Evolutionary conservation across 148 eudicot genomes (phyloP), one percentile per base, ranked within the genome.

Genomic region (Camellia granthamiana): DNA sequence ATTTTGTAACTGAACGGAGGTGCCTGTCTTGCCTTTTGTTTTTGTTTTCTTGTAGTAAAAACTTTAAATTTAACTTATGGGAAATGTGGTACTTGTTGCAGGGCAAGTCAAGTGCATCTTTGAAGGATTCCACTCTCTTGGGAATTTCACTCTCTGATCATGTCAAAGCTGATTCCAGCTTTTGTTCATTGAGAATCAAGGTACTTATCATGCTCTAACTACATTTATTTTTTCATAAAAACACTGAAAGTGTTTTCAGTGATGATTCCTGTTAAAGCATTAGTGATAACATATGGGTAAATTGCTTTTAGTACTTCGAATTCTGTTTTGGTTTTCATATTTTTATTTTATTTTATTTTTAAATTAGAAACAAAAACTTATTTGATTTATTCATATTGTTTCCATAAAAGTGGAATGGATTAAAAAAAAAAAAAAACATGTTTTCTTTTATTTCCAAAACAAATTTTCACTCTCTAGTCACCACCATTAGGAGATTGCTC

Each of bases 51-150:
- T 55, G 42, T 46, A 3, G 41, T 42, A 1, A 8, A 64, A 5
- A 46, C 15, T 3, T 68, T 74, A 47, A 58, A 64, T 51, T 64
- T 4, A 64, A 3, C 41, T 70, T 38, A 19, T 46, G 44, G 74
- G 69, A 56, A 60, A 68, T 42, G 47, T 56, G 15, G 62, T 43
- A 11, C 8, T 78, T 43, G 80, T 38, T 82, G 77, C 80, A 89
- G 89, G 90, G 86, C 49, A 91, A 86, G 71, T 52, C 83, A 41
- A 75, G 66, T 83, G 87, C 80, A 63, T 74, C 84, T n/a, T 80
- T 84, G 41, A 91, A 88, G 85, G 90, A 91, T 15, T 83, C 90
- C 67, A 83, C 80, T 78, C 82, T 88, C 38, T 87, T 87, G 84
- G 95, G 92, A 75, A 84, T 88, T 11, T 80, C 92, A 79, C 49